Conservation (phyloP, 768 basidiomycete species). For the Boletus sp. region DNA sequence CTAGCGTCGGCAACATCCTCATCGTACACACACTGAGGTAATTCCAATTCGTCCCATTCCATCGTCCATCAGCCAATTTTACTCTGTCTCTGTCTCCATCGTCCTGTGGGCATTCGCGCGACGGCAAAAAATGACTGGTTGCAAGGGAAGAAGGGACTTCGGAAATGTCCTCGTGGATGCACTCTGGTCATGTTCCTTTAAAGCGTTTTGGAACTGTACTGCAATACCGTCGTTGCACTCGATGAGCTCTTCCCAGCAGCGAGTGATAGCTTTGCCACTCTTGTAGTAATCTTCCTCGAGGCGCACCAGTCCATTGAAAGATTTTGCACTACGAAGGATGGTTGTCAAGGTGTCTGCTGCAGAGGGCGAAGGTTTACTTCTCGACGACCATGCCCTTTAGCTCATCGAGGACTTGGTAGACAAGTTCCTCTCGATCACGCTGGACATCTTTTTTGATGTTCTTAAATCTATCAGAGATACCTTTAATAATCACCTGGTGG, state of each 20-base stretch:
- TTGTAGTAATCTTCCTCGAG: slow-evolving; percentile 53
- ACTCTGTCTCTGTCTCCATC: background rate
- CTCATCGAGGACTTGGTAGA: slow-evolving; percentile 43
- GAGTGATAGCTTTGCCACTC: slow-evolving; percentile 39
- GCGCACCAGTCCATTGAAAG: slow-evolving; percentile 53
- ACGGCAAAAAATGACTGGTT: slow-evolving; percentile 15
- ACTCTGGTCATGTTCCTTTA: slow-evolving; percentile 49
- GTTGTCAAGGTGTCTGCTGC: slow-evolving; percentile 2
- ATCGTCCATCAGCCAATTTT: background rate
- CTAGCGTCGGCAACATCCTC: background rate
- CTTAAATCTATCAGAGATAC: slow-evolving; percentile 47
- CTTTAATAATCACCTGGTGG: slow-evolving; percentile 45
- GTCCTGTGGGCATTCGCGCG: background rate
- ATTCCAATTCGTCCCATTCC: background rate
- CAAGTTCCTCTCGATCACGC: slow-evolving; percentile 42
- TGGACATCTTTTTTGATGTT: slow-evolving; percentile 45
- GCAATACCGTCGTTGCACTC: slow-evolving; percentile 38
- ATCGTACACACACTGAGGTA: background rate
- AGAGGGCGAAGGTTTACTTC: slow-evolving; percentile 16
- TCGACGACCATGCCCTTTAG: slow-evolving; percentile 40
- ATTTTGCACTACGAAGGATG: slow-evolving; percentile 36
- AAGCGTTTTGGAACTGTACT: slow-evolving; percentile 33
- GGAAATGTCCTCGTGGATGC: slow-evolving; percentile 51
- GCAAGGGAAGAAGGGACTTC: slow-evolving; percentile 37
- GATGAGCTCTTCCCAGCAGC: slow-evolving; percentile 41